Evolutionary conservation across 2,329 filamentous ascomycete species (phyloP), one percentile per base, ranked within the genome.

Genomic region (Plectosphaerella plurivora): DNA sequence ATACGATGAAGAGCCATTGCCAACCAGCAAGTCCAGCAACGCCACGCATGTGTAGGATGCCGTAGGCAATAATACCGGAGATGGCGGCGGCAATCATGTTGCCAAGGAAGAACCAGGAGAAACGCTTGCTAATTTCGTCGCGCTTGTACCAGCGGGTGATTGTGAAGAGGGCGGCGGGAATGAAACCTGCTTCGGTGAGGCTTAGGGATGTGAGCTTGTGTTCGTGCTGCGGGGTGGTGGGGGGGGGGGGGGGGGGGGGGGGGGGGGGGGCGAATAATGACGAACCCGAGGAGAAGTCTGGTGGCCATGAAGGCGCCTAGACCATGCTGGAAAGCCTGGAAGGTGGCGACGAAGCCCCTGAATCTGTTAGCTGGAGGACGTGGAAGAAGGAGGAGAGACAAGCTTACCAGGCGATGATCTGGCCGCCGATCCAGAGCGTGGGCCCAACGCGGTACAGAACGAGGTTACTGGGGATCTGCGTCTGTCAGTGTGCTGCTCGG

Each of bases 141-240:
- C 67, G 66, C 36, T 73, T 77, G 53, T 78, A 77, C 73, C 73
- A 77, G 2, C 69, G 65, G 0, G 73, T 76, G 1, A 78, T 68
- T 0, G 75, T 76, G 60, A 70, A 78, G 2, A 77, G 62, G 5
- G 72, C 72, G 1, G 72, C 74, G 3, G 73, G 74, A 46, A 75
- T 77, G 53, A 75, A 74, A 2, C 73, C 73, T 1, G 70, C 69
- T 52, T 76, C 74, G 10, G 51, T 53, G 5, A 55, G 49, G n/a
- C 53, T 49, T 6, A 16, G 4, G 16, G 22, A 15, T 9, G 22
- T 16, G 3, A 14, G 16, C 28, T 12, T 35, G 5, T 2, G 28
- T 36, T 10, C 14, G 18, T 5, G 24, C 24, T 44, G 28, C 15
- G 9, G 20, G 5, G 11, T 14, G n/a, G 2, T 33, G 14, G 12